A percentile compares a stretch with the other conserved stretches of the same genome.
Evolutionary conservation across 805 yeast genomes (phyloP).

Genomic region (Komagataella phaffii): DNA sequence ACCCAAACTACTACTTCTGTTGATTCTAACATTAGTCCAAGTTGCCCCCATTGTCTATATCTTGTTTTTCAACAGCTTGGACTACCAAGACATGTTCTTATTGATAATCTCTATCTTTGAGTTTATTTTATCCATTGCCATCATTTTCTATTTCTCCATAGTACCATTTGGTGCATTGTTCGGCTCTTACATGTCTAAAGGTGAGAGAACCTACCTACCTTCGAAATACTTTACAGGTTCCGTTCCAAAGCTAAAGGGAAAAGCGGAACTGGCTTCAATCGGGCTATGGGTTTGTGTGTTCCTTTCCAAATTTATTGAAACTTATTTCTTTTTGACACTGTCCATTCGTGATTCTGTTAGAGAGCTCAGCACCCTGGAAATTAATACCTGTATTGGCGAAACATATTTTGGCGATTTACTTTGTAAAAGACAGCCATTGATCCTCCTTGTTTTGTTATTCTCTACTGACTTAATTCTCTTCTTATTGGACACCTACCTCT

Average conservation of each 20-base stretch:
- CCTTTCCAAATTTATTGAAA: slow-evolving; percentile 34
- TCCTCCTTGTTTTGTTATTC: slow-evolving; percentile 26
- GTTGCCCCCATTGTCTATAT: slow-evolving; percentile 27
- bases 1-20: slow-evolving; percentile 19
- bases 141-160: slow-evolving; percentile 29
- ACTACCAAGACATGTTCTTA: slow-evolving; percentile 20
- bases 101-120: slow-evolving; percentile 25
- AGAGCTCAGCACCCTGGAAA: slow-evolving; percentile 28
- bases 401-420: slow-evolving; percentile 23
- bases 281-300: slow-evolving; percentile 35
- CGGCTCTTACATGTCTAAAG: slow-evolving; percentile 9
- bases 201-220: slow-evolving; percentile 16
- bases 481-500: slow-evolving; percentile 40
- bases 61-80: slow-evolving; percentile 20
- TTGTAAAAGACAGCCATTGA: slow-evolving; percentile 27
- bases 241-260: slow-evolving; percentile 25
- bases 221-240: slow-evolving; percentile 22
- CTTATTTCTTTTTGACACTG: slow-evolving; percentile 38
- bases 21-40: slow-evolving; percentile 19
- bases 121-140: slow-evolving; percentile 25
- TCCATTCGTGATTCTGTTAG: slow-evolving; percentile 38
- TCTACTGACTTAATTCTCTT: slow-evolving; percentile 34
- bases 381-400: slow-evolving; percentile 31
- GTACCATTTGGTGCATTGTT: slow-evolving; percentile 24
- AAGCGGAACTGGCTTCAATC: slow-evolving; percentile 25